Base-by-base conservation (phyloP, 768 basidiomycete genomes). In the Ramaria sp. region DNA sequence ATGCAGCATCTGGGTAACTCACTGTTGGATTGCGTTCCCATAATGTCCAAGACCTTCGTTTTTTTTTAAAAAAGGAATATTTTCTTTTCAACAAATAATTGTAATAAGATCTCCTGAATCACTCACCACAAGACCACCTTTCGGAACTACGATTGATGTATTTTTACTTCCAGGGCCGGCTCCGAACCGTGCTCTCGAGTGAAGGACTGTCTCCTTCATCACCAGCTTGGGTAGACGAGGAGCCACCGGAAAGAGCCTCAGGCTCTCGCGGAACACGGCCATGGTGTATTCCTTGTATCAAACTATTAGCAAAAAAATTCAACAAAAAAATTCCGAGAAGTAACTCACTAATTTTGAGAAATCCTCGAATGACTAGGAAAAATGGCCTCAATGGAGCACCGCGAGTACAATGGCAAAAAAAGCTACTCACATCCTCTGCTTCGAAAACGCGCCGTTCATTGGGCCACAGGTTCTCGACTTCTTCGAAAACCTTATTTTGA, bases 21-120 rank as follows among this genome's bases (percentile, higher is more conserved):
- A 78, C 77, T 68, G 58, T 73, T 79, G 62, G 65, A 63, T 57
- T 79, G 75, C 3, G 75, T 55, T 1, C 57, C 78, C 55, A 67
- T 61, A 6, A 74, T 60, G 60, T 78, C 76, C 8, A 77, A 47
- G 32, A 71, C 55, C 53, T 55, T 16, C n/a, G 39, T 18, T 18
- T 4, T 15, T 15, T 43, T 20, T 28, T 27, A 5, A 2, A 52
- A 34, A 45, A 16, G 30, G 4, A 55, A 20, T 43, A 32, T 45
- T 41, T 39, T 37, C 25, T 13, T 18, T 20, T 22, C 10, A 18
- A 49, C 32, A n/a, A 48, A 27, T 22, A 3, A n/a, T n/a, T 16
- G 39, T n/a, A n/a, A 18, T 9, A n/a, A 37, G 7, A 16, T 16
- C 7, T 37, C 36, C 7, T 9, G 42, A 32, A 48, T 18, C 7